Conservation (phyloP, 1,284 basidiomycete species). For the Cryptococcus sp. region DNA sequence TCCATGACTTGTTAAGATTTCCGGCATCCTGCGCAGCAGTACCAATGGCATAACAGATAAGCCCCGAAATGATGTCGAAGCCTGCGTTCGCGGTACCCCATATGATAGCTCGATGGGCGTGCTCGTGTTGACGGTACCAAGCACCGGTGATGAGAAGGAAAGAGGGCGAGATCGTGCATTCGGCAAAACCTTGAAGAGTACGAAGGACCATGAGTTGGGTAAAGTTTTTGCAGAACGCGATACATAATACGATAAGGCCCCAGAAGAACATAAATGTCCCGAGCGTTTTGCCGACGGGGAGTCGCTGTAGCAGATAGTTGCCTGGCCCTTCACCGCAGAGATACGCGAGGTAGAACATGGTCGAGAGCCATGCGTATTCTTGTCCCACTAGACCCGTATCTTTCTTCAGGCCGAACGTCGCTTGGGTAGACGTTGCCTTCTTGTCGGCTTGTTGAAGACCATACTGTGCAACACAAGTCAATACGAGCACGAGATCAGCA, state of each 20-base stretch:
- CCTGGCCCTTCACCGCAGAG: constrained; percentile 3
- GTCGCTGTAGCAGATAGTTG: constrained; percentile 11
- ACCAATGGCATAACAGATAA: constrained; percentile 13
- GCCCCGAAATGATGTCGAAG: constrained; percentile 13
- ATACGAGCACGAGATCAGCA: neutral
- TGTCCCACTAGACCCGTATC: constrained; percentile 34
- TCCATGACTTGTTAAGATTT: constrained; percentile 16
- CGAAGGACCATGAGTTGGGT: constrained; percentile 28
- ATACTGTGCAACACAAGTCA: neutral
- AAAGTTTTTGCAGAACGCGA: constrained; percentile 15
- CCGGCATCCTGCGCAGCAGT: constrained; percentile 6
- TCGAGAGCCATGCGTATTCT: constrained; percentile 29
- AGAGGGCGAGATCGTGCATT: constrained; percentile 20
- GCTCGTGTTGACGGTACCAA: constrained; percentile 23
- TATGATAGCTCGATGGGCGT: constrained; percentile 18
- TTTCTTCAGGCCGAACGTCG: constrained; percentile 30
- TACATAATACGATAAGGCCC: constrained; percentile 16
- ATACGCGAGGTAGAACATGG: constrained; percentile 19
- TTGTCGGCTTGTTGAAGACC: constrained; percentile 8
- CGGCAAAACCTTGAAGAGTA: constrained; percentile 28
- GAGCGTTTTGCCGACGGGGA: constrained; percentile 9
- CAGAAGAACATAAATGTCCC: constrained; percentile 14
- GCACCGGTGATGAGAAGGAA: constrained; percentile 22
- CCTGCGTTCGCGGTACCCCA: constrained; percentile 23
- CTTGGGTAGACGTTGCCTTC: constrained; percentile 7